Conservation (phyloP, 371 early-diverging fungal genomes). For the Umbelopsis sp. region DNA sequence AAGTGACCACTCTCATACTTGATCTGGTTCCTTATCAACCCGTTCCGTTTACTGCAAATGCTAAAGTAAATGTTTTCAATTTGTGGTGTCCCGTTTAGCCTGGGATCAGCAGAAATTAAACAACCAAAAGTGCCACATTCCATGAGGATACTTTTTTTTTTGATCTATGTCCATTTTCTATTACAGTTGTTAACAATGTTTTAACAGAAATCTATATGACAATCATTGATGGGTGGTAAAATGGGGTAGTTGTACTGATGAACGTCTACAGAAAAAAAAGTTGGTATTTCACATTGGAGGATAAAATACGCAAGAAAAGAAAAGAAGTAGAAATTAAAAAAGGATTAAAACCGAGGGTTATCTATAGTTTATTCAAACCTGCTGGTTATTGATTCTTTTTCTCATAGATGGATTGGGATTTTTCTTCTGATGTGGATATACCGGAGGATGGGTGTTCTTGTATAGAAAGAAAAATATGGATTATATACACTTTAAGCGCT, state of each 20-base stretch:
- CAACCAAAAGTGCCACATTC: no score
- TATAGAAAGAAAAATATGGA: slow-evolving; percentile 17
- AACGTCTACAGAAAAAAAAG: no score
- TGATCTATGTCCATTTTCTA: neutral
- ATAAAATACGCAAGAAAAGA: neutral
- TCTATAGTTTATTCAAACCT: slow-evolving; percentile 5
- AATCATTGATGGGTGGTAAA: neutral
- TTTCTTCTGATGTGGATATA: neutral
- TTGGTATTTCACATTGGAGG: neutral
- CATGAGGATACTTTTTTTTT: neutral
- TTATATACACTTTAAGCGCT: slow-evolving; percentile 19
- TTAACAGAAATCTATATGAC: slow-evolving; percentile 9
- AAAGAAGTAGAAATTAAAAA: neutral
- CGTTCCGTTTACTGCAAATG: no score
- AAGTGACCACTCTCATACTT: no score
- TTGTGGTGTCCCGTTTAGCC: no score
- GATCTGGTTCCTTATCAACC: no score
- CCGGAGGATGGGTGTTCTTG: slow-evolving; percentile 8
- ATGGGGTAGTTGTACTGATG: no score
- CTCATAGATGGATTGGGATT: neutral
- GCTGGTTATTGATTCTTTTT: slow-evolving; percentile 4
- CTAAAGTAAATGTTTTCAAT: no score
- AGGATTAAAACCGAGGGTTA: slow-evolving; percentile 3
- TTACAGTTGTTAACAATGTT: slow-evolving; percentile 3
- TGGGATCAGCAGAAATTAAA: no score